Evolutionary conservation across 1,139 yeast species (phyloP).

Genomic region (Pichia sp.): DNA sequence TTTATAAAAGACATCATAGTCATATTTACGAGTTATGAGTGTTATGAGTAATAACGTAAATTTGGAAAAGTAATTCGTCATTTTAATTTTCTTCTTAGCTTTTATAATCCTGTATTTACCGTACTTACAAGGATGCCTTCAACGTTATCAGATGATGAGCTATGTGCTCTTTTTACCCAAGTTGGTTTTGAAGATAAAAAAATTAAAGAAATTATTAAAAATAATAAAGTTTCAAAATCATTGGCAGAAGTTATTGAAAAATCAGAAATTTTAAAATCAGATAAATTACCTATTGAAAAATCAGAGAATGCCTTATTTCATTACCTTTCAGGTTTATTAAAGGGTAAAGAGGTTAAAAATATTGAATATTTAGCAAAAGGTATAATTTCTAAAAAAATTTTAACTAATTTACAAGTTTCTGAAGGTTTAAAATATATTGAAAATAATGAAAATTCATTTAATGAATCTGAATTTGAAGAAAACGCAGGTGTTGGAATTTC

Average conservation of each 20-base stretch:
- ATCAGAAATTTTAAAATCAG: slow-evolving; percentile 22
- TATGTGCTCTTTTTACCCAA: slow-evolving; percentile 42
- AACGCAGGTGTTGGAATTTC: slow-evolving; percentile 80
- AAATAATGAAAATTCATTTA: slow-evolving; percentile 36
- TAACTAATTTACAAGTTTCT: slow-evolving; percentile 65
- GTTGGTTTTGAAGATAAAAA: slow-evolving; percentile 71
- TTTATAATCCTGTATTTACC: too few relatives aligned
- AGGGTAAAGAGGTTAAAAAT: slow-evolving; percentile 38
- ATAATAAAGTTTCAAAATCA: slow-evolving; percentile 73
- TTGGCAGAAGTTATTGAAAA: slow-evolving; percentile 56
- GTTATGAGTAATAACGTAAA: too few relatives aligned
- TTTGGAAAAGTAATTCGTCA: too few relatives aligned
- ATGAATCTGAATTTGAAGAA: slow-evolving; percentile 44
- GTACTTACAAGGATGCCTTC: too few relatives aligned
- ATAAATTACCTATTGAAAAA: slow-evolving; percentile 35
- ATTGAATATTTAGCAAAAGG: slow-evolving; percentile 52
- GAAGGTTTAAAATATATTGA: slow-evolving; percentile 77
- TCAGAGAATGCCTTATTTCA: slow-evolving; percentile 60
- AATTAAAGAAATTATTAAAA: slow-evolving; percentile 69
- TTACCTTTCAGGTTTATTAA: slow-evolving; percentile 63
- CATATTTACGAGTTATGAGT: too few relatives aligned
- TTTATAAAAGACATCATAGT: too few relatives aligned
- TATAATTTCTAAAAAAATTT: slow-evolving; percentile 50
- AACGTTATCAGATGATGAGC: slow-evolving; percentile 3
- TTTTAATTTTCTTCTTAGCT: too few relatives aligned